phyloP scores from a whole-genome alignment of 2,329 filamentous ascomycete species.

The Cryphonectria japonica region DNA sequence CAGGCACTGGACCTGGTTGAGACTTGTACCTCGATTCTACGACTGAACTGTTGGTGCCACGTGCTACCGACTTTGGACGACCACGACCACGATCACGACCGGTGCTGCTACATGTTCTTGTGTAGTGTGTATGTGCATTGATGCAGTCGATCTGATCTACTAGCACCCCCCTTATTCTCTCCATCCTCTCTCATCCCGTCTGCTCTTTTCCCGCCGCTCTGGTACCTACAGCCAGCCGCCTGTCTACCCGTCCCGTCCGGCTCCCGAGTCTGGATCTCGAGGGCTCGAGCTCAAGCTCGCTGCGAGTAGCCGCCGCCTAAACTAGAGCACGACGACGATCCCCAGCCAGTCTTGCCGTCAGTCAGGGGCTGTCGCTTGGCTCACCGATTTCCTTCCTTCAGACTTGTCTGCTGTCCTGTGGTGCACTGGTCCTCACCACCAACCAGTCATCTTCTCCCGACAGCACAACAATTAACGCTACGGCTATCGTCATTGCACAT shows the following conservation, averaged over 20 bases:
- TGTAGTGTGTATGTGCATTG: conserved; percentile 6
- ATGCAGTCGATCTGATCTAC: neutral
- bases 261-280: neutral
- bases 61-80: neutral
- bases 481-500: neutral
- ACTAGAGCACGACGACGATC: neutral
- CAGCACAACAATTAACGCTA: neutral
- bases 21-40: conserved; percentile 6
- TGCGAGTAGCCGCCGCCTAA: neutral
- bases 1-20: neutral
- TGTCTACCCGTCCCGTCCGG: conserved; percentile 12
- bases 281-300: neutral
- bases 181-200: neutral
- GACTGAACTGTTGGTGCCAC: neutral
- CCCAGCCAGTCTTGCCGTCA: neutral
- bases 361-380: neutral
- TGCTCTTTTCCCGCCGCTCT: neutral
- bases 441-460: neutral
- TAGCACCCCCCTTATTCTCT: neutral
- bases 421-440: neutral
- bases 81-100: neutral
- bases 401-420: neutral
- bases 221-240: conserved; percentile 6
- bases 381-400: neutral
- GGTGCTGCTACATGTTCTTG: neutral